Percentiles rank a stretch among this genome's conserved stretches.
These are phyloP conservation scores for Coniochaeta pulveracea DNA, from an alignment of 2,329 filamentous ascomycete genomes.

Conservation along the genomic window DNA sequence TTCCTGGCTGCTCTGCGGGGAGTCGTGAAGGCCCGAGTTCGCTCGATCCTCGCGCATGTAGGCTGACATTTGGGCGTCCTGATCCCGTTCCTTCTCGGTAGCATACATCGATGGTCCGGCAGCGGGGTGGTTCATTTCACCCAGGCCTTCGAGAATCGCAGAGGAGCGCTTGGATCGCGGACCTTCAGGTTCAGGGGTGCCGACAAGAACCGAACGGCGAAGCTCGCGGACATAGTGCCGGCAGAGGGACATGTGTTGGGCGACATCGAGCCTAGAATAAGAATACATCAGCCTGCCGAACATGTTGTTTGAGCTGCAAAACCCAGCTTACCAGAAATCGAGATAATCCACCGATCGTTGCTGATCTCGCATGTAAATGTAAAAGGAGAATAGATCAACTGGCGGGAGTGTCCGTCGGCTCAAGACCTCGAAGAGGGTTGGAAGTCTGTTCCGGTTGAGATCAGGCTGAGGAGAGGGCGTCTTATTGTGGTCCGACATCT, in stretches of 20 bases:
- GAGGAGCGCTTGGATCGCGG: constrained; percentile 76
- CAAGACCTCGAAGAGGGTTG: constrained; percentile 90
- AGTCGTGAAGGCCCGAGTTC: constrained; percentile 44
- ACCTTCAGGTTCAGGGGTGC: constrained; percentile 83
- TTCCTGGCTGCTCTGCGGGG: constrained; percentile 35
- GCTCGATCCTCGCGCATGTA: constrained; percentile 63
- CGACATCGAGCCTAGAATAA: constrained; percentile 86
- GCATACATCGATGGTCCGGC: constrained; percentile 52
- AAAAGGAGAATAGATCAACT: constrained; percentile 96
- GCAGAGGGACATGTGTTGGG: constrained; percentile 95
- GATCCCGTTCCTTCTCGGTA: constrained; percentile 61
- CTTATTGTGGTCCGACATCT: constrained; percentile 22
- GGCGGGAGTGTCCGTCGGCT: constrained; percentile 89
- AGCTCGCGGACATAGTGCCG: constrained; percentile 95
- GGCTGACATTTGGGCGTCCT: constrained; percentile 83
- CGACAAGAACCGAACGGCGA: constrained; percentile 81
- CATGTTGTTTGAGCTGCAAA: constrained; percentile 7
- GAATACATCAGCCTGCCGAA: too few species aligned
- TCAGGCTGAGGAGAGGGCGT: constrained; percentile 47
- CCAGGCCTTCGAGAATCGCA: constrained; percentile 60
- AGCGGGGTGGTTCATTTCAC: constrained; percentile 50
- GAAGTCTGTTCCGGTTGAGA: constrained; percentile 67
- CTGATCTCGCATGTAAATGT: constrained; percentile 99
- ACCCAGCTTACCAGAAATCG: constrained; percentile 74
- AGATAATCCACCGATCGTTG: constrained; percentile 96